Percentiles rank a stretch among this genome's conserved stretches.
Evolutionary conservation across 495 filamentous ascomycete species (phyloP).

Genomic region (Cercophora newfieldiana): DNA sequence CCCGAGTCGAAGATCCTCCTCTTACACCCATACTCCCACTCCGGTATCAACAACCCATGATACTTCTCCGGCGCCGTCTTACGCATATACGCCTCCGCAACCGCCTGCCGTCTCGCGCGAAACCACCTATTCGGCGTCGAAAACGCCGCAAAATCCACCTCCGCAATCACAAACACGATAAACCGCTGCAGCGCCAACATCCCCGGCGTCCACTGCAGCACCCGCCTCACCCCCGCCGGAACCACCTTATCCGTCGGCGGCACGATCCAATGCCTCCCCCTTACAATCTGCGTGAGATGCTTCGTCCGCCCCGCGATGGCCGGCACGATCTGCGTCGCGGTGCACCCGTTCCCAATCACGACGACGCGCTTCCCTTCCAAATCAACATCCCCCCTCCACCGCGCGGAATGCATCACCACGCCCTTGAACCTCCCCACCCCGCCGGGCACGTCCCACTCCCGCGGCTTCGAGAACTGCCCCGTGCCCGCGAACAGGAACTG

Average conservation of each 20-base stretch:
- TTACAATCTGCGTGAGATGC: constrained; percentile 38
- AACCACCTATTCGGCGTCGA: constrained; percentile 16
- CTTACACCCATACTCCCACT: constrained; percentile 48
- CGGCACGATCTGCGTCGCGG: constrained; percentile 47
- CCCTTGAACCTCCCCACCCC: constrained; percentile 57
- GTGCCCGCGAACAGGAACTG: constrained; percentile 51
- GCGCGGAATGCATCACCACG: constrained; percentile 57
- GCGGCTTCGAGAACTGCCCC: constrained; percentile 47
- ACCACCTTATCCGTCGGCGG: constrained; percentile 34
- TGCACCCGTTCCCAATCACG: constrained; percentile 64
- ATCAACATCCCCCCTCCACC: constrained; percentile 52
- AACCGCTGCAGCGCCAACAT: constrained; percentile 28
- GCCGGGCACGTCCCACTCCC: constrained; percentile 50
- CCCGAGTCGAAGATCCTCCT: constrained; percentile 44
- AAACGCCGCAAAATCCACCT: constrained; percentile 31
- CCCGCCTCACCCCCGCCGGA: constrained; percentile 6
- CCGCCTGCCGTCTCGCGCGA: constrained; percentile 10
- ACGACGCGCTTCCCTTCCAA: constrained; percentile 55
- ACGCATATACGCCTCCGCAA: constrained; percentile 37
- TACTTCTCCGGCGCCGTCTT: constrained; percentile 42
- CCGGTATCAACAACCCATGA: constrained; percentile 42
- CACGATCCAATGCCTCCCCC: constrained; percentile 40
- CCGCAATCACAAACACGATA: constrained; percentile 17
- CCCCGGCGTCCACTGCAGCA: constrained; percentile 32
- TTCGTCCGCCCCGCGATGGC: constrained; percentile 27